A percentile compares a stretch with the other conserved stretches of the same genome.
Conservation (phyloP, 768 basidiomycete species). For the Xerocomellus amylosporus region DNA sequence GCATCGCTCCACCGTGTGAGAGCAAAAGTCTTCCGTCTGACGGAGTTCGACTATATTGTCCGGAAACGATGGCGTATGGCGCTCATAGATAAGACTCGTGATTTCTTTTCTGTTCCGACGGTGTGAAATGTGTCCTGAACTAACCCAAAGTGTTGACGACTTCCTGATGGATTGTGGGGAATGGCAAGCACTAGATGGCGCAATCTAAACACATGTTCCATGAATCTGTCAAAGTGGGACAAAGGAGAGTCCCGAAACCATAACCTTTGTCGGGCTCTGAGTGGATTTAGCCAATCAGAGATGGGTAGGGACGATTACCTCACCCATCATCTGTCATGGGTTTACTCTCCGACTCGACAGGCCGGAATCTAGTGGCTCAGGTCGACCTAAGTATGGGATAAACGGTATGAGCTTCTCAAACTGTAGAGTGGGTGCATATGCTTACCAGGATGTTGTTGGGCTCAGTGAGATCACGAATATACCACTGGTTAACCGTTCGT, state of each 20-base stretch:
- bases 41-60: not conserved
- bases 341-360: slow-evolving; percentile 5
- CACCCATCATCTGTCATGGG: not conserved
- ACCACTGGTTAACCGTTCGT: not conserved
- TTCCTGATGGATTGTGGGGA: not conserved
- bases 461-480: not conserved
- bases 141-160: not conserved
- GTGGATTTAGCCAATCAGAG: slow-evolving; percentile 5
- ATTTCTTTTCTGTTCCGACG: not conserved
- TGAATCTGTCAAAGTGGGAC: slow-evolving; percentile 11
- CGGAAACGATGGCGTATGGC: not conserved
- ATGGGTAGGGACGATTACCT: too few species aligned
- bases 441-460: not conserved
- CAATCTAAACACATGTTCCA: not conserved
- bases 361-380: not conserved
- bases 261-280: not conserved
- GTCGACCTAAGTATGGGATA: not conserved
- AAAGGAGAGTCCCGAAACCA: not conserved
- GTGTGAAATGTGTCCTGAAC: not conserved
- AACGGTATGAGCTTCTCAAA: too few species aligned
- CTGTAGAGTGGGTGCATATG: not conserved
- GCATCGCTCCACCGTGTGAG: not conserved
- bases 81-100: not conserved
- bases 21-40: not conserved
- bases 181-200: not conserved